A percentile compares a stretch with the other conserved stretches of the same genome.
phyloP scores from a whole-genome alignment of 2,329 filamentous ascomycete species.

The Calonectria fujianensis region DNA sequence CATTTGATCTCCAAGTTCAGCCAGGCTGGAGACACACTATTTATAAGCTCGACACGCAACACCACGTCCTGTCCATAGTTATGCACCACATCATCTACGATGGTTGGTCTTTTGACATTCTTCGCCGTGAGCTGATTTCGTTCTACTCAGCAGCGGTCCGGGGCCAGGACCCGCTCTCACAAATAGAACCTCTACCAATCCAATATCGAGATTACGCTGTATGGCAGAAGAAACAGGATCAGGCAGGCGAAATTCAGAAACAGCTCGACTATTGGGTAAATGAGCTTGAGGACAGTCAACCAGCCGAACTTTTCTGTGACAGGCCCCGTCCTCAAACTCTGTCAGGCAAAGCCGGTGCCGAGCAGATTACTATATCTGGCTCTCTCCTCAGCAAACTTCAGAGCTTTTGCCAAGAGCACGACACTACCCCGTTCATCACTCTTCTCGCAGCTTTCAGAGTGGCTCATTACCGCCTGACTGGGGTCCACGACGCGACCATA shows the following conservation, averaged over 20 bases:
- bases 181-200: not conserved
- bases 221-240: not conserved
- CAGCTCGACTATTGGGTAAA: not conserved
- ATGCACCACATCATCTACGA: not conserved
- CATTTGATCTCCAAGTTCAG: not conserved
- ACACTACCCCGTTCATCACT: not conserved
- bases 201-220: not conserved
- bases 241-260: not conserved
- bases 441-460: conserved; percentile 51
- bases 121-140: not conserved
- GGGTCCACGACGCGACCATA: conserved; percentile 47
- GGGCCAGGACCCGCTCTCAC: not conserved
- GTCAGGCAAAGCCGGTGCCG: not conserved
- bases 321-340: not conserved
- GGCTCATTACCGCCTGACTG: conserved; percentile 51
- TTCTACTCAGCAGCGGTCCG: not conserved
- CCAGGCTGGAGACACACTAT: not conserved
- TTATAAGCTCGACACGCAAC: not conserved
- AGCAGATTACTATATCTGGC: not conserved
- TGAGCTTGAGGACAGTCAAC: not conserved
- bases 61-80: not conserved
- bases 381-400: not conserved
- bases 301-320: not conserved
- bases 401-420: not conserved
- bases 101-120: conserved; percentile 1